Evolutionary conservation across 805 yeast species (phyloP), one percentile per base, ranked within the genome.

Genomic region (Kluyveromyces dobzhanskii): DNA sequence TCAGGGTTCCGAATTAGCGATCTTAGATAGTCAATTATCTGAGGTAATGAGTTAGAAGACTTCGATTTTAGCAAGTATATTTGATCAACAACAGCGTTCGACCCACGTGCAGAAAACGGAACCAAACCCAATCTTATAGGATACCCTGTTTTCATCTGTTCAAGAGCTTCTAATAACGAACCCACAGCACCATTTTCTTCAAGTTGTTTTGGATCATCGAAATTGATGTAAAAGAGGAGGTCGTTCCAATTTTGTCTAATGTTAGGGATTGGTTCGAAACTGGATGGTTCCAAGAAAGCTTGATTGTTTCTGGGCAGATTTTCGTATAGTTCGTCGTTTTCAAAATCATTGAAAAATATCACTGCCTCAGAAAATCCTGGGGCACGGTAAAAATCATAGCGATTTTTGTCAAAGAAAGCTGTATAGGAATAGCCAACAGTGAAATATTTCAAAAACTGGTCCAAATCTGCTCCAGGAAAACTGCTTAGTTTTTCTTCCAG

Each of bases 81-180:
- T 14, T 44, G 49, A 9, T 45, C 49, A 9, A 57, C 39, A 4
- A 54, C 39, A 4, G 38, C 37, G 27, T 53, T 56, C 2, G 44
- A 45, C 14, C 43, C 46, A 8, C 45, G 48, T 3, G 50, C 44
- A 19, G 49, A 44, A 2, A 82, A 42, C 0, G 97, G 95, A n/a
- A 90, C 64, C 3, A 90, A 45, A 5, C 97, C 98, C 37, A 90
- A 53, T 57, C 88, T 81, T 46, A 87, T 82, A 0, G 95, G 85
- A 13, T 83, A 68, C 1, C 76, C 75, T 31, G 74, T 70, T 10
- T 70, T 50, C 2, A 77, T 63, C 2, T 73, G 57, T 18, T 69
- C 66, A 2, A 80, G 50, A 25, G 77, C 64, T 7, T 79, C 65
- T 14, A 71, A 59, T 21, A 79, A 56, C 1, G 71, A 73, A 13